A percentile compares a stretch with the other conserved stretches of the same genome.
phyloP scores from a whole-genome alignment of 495 filamentous ascomycete species.

The Trypethelium eluteriae region DNA sequence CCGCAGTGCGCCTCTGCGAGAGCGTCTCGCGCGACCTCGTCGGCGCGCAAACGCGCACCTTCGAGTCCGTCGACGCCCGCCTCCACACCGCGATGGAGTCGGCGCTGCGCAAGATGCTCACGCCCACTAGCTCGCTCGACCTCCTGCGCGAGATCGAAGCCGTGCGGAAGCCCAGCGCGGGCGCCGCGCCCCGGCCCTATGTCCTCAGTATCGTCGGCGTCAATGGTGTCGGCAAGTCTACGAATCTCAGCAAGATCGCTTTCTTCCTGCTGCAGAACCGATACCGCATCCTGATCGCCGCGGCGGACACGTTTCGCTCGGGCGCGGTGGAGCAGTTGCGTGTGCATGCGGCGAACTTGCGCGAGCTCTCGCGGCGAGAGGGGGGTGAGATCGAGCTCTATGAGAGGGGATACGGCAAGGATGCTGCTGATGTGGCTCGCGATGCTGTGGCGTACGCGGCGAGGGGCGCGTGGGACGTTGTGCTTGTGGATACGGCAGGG shows the following conservation, averaged over 20 bases:
- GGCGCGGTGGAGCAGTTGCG: conserved; percentile 95
- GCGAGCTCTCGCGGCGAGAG: conserved; percentile 74
- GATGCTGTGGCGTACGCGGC: conserved; percentile 79
- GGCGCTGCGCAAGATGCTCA: conserved; percentile 87
- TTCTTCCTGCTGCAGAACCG: conserved; percentile 96
- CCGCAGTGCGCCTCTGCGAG: conserved; percentile 82
- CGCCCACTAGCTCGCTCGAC: conserved; percentile 88
- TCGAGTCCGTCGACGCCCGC: conserved; percentile 76
- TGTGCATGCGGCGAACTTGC: conserved; percentile 85
- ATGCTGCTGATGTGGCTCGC: conserved; percentile 89
- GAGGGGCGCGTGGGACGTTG: conserved; percentile 61
- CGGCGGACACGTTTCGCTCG: conserved; percentile 94
- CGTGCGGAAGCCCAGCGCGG: conserved; percentile 53
- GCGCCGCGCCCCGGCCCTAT: conserved; percentile 62
- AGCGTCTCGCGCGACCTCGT: conserved; percentile 83
- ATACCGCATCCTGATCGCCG: conserved; percentile 89
- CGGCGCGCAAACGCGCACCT: conserved; percentile 84
- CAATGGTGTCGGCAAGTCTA: conserved; percentile 96
- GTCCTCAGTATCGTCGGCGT: conserved; percentile 97
- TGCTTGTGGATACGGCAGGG: conserved; percentile 93
- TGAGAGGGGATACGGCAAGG: conserved; percentile 95
- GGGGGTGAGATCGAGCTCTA: conserved; percentile 80
- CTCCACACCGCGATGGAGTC: conserved; percentile 80
- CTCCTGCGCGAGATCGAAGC: conserved; percentile 86
- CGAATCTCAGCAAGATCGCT: conserved; percentile 91